These are phyloP conservation scores for Spirogloea muscicola DNA, from an alignment of 139 green algal species.

Conservation along the genomic window DNA sequence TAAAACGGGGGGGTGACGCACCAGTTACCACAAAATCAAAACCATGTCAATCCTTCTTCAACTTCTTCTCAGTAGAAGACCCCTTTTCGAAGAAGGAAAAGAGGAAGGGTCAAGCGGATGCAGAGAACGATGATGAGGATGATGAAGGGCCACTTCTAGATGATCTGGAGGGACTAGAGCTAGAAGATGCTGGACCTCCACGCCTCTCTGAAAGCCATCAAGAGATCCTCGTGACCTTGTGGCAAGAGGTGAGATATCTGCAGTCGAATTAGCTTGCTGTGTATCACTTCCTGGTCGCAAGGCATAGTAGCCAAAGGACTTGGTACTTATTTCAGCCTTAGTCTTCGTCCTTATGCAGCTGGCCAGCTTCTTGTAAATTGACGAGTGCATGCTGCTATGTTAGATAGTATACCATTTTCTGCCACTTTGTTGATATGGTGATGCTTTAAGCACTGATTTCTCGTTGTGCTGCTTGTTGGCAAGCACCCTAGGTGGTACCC, in stretches of 20 bases:
- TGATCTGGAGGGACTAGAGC: too few relatives aligned
- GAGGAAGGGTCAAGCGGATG: too few relatives aligned
- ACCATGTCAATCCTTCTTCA: too few relatives aligned
- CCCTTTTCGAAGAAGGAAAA: too few relatives aligned
- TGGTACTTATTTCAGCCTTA: not conserved
- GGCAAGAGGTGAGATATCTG: slow-evolving; percentile 8
- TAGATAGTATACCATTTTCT: not conserved
- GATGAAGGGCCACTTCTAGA: too few relatives aligned
- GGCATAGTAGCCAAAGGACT: not conserved
- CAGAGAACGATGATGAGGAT: too few relatives aligned
- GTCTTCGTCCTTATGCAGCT: not conserved
- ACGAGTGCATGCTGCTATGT: not conserved
- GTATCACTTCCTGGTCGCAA: not conserved
- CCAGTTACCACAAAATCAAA: too few relatives aligned
- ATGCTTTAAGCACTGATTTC: not conserved
- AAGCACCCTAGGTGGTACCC: slow-evolving; percentile 8
- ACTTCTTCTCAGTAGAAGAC: too few relatives aligned
- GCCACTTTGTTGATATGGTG: not conserved
- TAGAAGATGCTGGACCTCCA: too few relatives aligned
- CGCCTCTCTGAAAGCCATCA: too few relatives aligned
- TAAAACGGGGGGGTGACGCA: too few relatives aligned
- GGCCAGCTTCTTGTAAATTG: not conserved
- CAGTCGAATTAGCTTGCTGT: not conserved
- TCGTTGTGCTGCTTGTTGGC: slow-evolving; percentile 1
- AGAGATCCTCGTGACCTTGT: slow-evolving; percentile 18